These are phyloP conservation scores for Ceratobasidium sp. DNA, from an alignment of 1,284 basidiomycete genomes.

Conservation along the genomic window DNA sequence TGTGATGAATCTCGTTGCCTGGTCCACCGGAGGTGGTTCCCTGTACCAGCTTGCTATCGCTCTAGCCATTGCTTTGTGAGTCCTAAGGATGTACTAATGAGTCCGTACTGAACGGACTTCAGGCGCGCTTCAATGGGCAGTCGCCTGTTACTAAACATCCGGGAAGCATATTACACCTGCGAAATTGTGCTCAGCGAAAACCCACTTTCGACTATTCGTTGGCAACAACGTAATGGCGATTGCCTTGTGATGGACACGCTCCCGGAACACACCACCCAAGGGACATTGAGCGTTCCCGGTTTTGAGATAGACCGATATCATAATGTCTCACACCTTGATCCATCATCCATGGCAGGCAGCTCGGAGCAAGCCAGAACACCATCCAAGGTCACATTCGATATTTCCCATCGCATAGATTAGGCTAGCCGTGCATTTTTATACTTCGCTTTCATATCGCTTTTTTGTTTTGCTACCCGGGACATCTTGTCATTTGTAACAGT, in stretches of 20 bases:
- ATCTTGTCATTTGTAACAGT: constrained; percentile 37
- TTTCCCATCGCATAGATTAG: neutral
- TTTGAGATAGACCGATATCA: constrained; percentile 13
- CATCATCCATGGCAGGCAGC: constrained; percentile 5
- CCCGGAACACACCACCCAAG: constrained; percentile 13
- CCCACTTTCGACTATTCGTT: constrained; percentile 40
- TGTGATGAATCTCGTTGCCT: constrained; percentile 41
- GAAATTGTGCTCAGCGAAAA: constrained; percentile 24
- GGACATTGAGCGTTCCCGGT: constrained; percentile 7
- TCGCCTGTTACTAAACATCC: constrained; percentile 38
- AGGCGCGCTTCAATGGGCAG: constrained; percentile 44
- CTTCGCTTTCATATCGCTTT: constrained; percentile 17
- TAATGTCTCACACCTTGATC: constrained; percentile 6
- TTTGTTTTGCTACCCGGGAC: constrained; percentile 11
- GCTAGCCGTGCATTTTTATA: neutral
- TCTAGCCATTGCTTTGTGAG: constrained; percentile 40
- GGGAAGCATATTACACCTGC: constrained; percentile 35
- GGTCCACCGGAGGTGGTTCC: constrained; percentile 32
- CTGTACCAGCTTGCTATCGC: constrained; percentile 42
- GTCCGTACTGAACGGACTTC: neutral
- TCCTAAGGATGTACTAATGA: neutral
- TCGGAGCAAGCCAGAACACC: constrained; percentile 25
- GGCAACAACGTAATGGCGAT: constrained; percentile 33
- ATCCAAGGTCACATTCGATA: constrained; percentile 32
- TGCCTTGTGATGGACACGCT: constrained; percentile 36